Percentiles rank a stretch among this genome's conserved stretches.
Conservation (phyloP, 257 asterid species). For the Solanum tacnaense region DNA sequence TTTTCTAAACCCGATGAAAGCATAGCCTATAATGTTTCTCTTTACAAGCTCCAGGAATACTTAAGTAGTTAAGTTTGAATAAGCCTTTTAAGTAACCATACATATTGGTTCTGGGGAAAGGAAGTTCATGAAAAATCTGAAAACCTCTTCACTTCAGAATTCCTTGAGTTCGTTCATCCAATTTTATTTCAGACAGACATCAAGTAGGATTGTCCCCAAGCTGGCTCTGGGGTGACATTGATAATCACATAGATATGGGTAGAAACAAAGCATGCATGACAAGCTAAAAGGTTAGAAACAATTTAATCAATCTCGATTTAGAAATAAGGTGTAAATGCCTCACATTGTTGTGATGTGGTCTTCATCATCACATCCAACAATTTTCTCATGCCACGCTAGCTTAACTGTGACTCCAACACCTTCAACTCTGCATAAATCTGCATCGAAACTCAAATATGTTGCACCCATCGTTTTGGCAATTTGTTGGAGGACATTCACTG, state of each 20-base stretch:
- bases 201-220: neutral
- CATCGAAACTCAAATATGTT: constrained; percentile 48
- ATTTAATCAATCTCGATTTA: neutral
- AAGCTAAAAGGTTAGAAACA: neutral
- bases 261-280: neutral
- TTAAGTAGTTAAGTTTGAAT: neutral
- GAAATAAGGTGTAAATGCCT: neutral
- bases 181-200: neutral
- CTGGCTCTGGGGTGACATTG: neutral
- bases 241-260: neutral
- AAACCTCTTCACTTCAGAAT: neutral
- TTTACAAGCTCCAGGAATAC: neutral
- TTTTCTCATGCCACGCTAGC: constrained; percentile 43
- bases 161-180: neutral
- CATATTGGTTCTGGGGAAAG: neutral
- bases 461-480: constrained; percentile 75
- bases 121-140: neutral
- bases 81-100: neutral
- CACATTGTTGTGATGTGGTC: constrained; percentile 69
- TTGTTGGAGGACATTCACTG: constrained; percentile 66
- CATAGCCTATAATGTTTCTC: neutral
- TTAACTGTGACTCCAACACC: constrained; percentile 37
- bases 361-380: constrained; percentile 48
- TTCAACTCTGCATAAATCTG: constrained; percentile 46
- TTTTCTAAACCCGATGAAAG: neutral